Evolutionary conservation across 768 basidiomycete species (phyloP), one percentile per base, ranked within the genome.

Genomic region (Lentinula raphanica): DNA sequence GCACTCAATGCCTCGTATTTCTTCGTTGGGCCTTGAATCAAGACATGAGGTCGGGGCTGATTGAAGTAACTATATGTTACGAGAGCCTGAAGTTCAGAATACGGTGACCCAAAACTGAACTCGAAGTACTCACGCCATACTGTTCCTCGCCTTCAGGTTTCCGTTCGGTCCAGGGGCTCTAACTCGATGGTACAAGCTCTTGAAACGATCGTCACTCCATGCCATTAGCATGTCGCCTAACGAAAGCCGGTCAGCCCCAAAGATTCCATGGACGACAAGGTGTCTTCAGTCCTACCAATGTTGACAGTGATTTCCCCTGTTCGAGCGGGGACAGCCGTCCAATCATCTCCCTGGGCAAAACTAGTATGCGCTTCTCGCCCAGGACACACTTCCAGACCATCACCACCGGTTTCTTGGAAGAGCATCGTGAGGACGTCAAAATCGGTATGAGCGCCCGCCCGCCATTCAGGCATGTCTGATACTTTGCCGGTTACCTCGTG

Each of bases 141-240:
- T 49, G 9, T 49, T 49, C 29, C 46, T 49, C 27, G 46, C 46
- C 5, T 49, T 49, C 17, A 49, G 28, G 29, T 31, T 49, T 6
- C 29, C 46, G 17, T 31, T 7, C 5, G 46, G 46, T 28, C 28
- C 36, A n/a, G 54, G 54, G n/a, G 38, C 25, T 9, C 19, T 39
- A 23, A 55, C 54, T 19, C 54, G 54, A 27, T 55, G 54, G 21
- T 40, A 40, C 19, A 55, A 25, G 29, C 54, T 55, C 15, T 55
- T 55, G 54, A 55, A 55, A 12, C 54, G 54, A 19, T 55, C 54
- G 13, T 55, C 54, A 17, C 54, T 42, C 54, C 54, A 55, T 15
- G 54, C 54, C 54, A 55, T 55, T 17, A 55, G 25, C 54, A 55
- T 55, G 28, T 55, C 54, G 15, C 54, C 54, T 55, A 31, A 12